Conservation (phyloP, 1,284 basidiomycete species). For the Tilletia caries region DNA sequence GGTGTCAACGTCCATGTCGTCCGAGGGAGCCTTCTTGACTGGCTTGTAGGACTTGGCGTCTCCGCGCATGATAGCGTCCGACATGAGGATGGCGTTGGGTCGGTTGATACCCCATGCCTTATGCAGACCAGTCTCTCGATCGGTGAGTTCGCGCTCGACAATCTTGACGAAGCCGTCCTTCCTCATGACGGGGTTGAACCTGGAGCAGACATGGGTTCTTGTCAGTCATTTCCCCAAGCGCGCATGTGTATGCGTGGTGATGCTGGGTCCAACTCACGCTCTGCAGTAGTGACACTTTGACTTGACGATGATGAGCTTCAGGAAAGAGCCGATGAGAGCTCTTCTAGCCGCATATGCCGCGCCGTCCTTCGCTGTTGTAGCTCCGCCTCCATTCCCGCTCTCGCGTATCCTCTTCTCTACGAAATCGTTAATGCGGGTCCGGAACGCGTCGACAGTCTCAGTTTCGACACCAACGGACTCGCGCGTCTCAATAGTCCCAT, state of each 20-base stretch:
- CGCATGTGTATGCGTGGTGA: not conserved
- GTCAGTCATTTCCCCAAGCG: too few relatives aligned
- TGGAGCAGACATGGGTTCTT: constrained; percentile 56
- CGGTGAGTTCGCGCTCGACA: constrained; percentile 81
- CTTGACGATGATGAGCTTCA: constrained; percentile 67
- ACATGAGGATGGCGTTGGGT: constrained; percentile 56
- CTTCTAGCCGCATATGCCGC: constrained; percentile 84
- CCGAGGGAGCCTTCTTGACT: constrained; percentile 17
- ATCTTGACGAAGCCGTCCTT: constrained; percentile 94
- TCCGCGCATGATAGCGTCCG: not conserved
- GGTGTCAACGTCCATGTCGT: constrained; percentile 20
- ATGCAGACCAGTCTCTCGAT: constrained; percentile 73
- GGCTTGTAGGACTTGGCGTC: not conserved
- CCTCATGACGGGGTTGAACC: constrained; percentile 78
- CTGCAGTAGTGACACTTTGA: constrained; percentile 71
- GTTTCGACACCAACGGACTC: constrained; percentile 46
- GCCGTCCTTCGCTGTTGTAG: constrained; percentile 61
- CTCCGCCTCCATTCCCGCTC: constrained; percentile 59
- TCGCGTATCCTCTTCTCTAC: constrained; percentile 69
- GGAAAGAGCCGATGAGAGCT: constrained; percentile 75
- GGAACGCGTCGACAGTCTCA: constrained; percentile 51
- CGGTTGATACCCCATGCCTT: constrained; percentile 59
- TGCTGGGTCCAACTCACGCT: constrained; percentile 65
- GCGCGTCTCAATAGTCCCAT: constrained; percentile 55
- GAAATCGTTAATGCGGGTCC: constrained; percentile 35